Evolutionary conservation across 2,329 filamentous ascomycete species (phyloP), one percentile per base, ranked within the genome.

Genomic region (Sporothrix sp.): DNA sequence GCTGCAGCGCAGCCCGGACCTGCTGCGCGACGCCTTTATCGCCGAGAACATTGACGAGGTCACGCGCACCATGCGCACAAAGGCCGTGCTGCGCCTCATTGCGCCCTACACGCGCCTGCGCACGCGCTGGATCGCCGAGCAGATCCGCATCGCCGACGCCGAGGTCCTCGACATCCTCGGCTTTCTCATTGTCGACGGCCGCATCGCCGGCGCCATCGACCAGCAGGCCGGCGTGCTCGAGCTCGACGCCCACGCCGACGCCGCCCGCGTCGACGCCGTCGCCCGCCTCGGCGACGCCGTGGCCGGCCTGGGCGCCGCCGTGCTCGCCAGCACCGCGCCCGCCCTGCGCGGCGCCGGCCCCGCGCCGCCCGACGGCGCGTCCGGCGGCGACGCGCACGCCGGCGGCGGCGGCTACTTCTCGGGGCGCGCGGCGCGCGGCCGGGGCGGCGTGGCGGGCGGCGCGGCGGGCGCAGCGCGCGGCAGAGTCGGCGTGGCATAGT

Each of bases 1-100:
- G 33, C 73, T 98, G 51, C 82, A 87, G 61, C 82, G 82, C 62
- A 94, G 96, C 70, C 84, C 83, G 61, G 93, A 96, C 63, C 82
- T 98, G 23, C 75, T 97, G 35, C 81, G 84, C 11, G 93, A 98
- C 65, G 83, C 87, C 0, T 98, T 97, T 70, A 98, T 98, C 60
- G 91, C 91, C 25, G 93, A 97, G 69, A 97, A 98, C 65, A 98
- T 98, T 59, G 93, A 97, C 66, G 93, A 98, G 69, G 91, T 98
- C 52, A 98, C 91, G 48, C 86, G 93, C 38, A 96, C 93, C 67
- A 95, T 98, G 85, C 86, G 93, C 50, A 97, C 90, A 58, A 96
- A 96, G 73, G 91, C 90, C 1, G 82, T 97, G 9, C 71, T 95
- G 56, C 95, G 93, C 69, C 75, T 97, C 21, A 93, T 97, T 56